These are phyloP conservation scores for Naganishia onofrii DNA, from an alignment of 768 basidiomycete genomes.

Conservation along the genomic window DNA sequence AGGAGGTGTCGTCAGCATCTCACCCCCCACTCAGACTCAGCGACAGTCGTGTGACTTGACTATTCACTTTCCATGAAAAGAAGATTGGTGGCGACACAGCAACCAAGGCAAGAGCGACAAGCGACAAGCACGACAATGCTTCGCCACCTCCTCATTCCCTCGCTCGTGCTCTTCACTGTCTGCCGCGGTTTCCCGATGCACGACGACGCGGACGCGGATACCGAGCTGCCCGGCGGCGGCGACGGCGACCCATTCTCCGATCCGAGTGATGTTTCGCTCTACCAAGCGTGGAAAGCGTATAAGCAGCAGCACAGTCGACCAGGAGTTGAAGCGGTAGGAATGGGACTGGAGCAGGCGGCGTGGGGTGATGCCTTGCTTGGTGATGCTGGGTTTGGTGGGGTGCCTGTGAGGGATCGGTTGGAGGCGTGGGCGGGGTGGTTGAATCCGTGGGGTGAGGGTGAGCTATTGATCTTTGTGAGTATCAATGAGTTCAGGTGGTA, in stretches of 20 bases:
- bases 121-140: no score
- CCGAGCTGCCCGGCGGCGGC: background rate
- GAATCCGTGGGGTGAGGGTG: slow-evolving; percentile 30
- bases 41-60: no score
- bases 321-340: background rate
- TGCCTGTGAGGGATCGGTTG: background rate
- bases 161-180: background rate
- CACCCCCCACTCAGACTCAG: no score
- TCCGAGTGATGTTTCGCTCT: background rate
- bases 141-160: background rate
- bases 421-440: slow-evolving; percentile 30
- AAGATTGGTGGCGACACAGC: no score
- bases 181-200: background rate
- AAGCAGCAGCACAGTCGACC: background rate
- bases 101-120: background rate
- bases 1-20: no score
- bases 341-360: background rate
- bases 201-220: background rate
- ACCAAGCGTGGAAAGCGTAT: background rate
- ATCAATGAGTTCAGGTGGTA: background rate
- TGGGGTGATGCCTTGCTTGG: background rate
- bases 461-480: slow-evolving; percentile 27
- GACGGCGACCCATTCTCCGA: background rate
- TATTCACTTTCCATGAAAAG: no score
- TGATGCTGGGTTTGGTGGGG: background rate